phyloP scores from a whole-genome alignment of 2,329 filamentous ascomycete species.

The Seiridium unicorne region DNA sequence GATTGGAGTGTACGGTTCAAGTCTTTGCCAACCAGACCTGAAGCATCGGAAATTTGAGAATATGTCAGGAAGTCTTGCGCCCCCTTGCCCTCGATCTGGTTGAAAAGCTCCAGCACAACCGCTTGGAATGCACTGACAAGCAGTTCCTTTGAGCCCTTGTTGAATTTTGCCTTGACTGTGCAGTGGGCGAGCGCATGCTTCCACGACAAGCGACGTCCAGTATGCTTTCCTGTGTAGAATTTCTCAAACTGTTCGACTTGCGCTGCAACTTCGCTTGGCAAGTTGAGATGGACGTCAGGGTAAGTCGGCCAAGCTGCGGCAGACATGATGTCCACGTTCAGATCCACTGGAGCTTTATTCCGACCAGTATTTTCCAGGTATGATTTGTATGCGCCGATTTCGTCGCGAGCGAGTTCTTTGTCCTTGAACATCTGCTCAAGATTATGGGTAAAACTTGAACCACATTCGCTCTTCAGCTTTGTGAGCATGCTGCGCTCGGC shows the following conservation, averaged over 20 bases:
- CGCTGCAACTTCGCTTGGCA: slow-evolving; percentile 73
- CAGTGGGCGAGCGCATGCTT: slow-evolving; percentile 93
- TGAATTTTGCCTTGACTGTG: slow-evolving; percentile 77
- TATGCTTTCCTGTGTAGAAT: slow-evolving; percentile 89
- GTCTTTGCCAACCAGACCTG: slow-evolving; percentile 73
- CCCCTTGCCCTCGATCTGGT: slow-evolving; percentile 53
- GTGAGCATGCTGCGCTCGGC: slow-evolving; percentile 94
- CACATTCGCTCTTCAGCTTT: slow-evolving; percentile 89
- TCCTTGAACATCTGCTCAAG: slow-evolving; percentile 99
- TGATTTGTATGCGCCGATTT: slow-evolving; percentile 84
- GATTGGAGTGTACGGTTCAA: slow-evolving; percentile 91
- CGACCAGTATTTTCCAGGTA: slow-evolving; percentile 52
- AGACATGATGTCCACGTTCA: slow-evolving; percentile 88
- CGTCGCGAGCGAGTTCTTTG: slow-evolving; percentile 87
- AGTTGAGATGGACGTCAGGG: slow-evolving; percentile 66
- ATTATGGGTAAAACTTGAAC: slow-evolving; percentile 92
- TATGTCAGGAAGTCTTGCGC: slow-evolving; percentile 67
- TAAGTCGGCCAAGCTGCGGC: slow-evolving; percentile 92
- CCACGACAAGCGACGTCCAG: slow-evolving; percentile 82
- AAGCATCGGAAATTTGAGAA: slow-evolving; percentile 70
- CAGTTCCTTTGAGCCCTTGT: slow-evolving; percentile 80
- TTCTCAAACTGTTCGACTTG: slow-evolving; percentile 78
- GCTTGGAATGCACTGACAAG: slow-evolving; percentile 91
- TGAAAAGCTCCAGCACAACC: slow-evolving; percentile 87
- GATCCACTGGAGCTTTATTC: slow-evolving; percentile 58